These are phyloP conservation scores for Diplodia intermedia DNA, from an alignment of 2,329 filamentous ascomycete species.

Conservation along the genomic window DNA sequence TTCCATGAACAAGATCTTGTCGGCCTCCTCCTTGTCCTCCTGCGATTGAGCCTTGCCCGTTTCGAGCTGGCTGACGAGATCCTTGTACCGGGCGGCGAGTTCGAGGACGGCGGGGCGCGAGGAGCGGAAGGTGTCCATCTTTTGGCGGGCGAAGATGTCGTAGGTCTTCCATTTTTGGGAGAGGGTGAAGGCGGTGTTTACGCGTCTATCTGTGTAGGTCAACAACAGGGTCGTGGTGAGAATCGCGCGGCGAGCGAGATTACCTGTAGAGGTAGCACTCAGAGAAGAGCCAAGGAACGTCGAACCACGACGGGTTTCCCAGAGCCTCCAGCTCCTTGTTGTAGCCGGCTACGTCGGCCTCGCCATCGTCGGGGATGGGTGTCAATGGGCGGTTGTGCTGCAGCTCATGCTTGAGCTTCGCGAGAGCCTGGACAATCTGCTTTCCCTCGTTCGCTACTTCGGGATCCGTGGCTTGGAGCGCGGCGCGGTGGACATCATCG, in stretches of 20 bases:
- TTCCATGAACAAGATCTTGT: slow-evolving; percentile 82
- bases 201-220: slow-evolving; percentile 64
- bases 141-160: slow-evolving; percentile 88
- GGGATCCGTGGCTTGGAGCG: slow-evolving; percentile 64
- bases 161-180: slow-evolving; percentile 87
- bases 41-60: slow-evolving; percentile 51
- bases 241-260: neutral
- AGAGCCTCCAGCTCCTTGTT: slow-evolving; percentile 83
- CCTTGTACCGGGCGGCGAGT: slow-evolving; percentile 77
- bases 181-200: slow-evolving; percentile 77
- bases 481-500: slow-evolving; percentile 87
- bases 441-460: slow-evolving; percentile 82
- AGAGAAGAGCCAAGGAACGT: slow-evolving; percentile 84
- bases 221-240: neutral
- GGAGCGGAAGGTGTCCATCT: slow-evolving; percentile 89
- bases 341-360: slow-evolving; percentile 77
- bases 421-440: slow-evolving; percentile 78
- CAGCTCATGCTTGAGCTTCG: slow-evolving; percentile 89
- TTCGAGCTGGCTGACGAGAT: slow-evolving; percentile 72
- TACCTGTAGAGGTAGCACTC: slow-evolving; percentile 95
- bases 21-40: slow-evolving; percentile 65
- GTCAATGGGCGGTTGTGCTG: slow-evolving; percentile 83
- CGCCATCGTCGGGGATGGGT: slow-evolving; percentile 77
- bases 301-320: slow-evolving; percentile 79
- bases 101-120: slow-evolving; percentile 86